These are phyloP conservation scores for Penicillium paradoxum DNA, from an alignment of 495 filamentous ascomycete genomes.

Conservation along the genomic window DNA sequence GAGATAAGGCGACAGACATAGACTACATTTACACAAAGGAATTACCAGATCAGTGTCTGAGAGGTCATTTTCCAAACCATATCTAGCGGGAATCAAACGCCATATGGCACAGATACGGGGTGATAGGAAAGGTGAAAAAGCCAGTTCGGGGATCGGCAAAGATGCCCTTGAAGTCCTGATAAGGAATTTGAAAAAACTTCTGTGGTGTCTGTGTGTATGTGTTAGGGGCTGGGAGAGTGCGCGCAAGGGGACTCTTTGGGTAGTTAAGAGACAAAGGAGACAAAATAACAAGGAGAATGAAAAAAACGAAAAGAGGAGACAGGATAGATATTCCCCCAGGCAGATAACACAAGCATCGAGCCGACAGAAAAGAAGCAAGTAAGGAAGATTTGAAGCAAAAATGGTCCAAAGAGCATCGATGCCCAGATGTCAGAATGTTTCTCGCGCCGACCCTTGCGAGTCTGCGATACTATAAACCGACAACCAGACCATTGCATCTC, in stretches of 20 bases:
- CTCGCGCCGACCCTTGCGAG: conserved; percentile 10
- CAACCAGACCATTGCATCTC: conserved; percentile 9
- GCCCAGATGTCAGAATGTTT: neutral
- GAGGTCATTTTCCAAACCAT: conserved; percentile 20
- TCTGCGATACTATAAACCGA: conserved; percentile 7
- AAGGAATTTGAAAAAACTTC: conserved; percentile 31
- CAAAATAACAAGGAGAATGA: conserved; percentile 30
- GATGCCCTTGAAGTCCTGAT: conserved; percentile 29
- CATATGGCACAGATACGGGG: conserved; percentile 23
- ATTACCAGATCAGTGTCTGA: conserved; percentile 2
- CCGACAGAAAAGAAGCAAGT: conserved; percentile 9
- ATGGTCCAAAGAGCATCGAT: neutral
- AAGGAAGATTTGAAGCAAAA: conserved; percentile 11
- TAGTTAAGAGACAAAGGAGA: conserved; percentile 29
- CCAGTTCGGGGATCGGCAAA: conserved; percentile 21
- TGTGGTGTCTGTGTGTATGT: conserved; percentile 28
- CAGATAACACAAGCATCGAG: conserved; percentile 10
- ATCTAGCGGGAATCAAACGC: conserved; percentile 25
- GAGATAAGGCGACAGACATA: neutral
- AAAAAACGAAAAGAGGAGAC: conserved; percentile 22
- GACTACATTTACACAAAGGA: neutral
- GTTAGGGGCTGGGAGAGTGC: conserved; percentile 28
- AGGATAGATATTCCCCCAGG: conserved; percentile 8
- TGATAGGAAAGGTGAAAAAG: conserved; percentile 13
- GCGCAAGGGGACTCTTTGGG: conserved; percentile 32